A percentile compares a stretch with the other conserved stretches of the same genome.
Evolutionary conservation across 257 asterid species (phyloP).

Genomic region (Verbena officinalis): DNA sequence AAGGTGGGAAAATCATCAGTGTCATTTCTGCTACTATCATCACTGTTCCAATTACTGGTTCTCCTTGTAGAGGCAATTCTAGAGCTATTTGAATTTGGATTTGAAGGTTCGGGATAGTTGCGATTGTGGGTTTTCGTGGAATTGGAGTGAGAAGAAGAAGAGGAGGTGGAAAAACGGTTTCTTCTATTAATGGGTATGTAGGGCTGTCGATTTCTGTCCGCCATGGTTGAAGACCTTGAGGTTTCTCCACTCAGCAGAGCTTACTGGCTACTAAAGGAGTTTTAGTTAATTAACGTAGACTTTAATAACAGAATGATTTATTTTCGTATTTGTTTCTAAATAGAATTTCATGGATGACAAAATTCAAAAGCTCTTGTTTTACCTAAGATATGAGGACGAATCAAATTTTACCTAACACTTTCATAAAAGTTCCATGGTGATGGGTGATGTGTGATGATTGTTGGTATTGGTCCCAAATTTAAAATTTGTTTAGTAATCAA

Average conservation of each 20-base stretch:
- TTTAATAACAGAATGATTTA: no score
- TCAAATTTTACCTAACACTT: no score
- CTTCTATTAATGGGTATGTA: constrained; percentile 29
- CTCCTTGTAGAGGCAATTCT: constrained; percentile 23
- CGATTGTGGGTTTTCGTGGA: constrained; percentile 17
- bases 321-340: no score
- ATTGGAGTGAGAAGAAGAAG: constrained; percentile 29
- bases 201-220: constrained; percentile 37
- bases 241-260: neutral
- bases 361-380: no score
- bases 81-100: constrained; percentile 25
- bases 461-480: no score
- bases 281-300: no score
- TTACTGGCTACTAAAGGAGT: neutral
- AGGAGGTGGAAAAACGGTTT: constrained; percentile 25
- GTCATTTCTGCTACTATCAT: constrained; percentile 17
- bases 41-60: constrained; percentile 18
- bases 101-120: constrained; percentile 29
- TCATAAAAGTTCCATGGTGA: no score
- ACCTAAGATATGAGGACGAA: no score
- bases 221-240: constrained; percentile 36
- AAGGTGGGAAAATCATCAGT: constrained; percentile 40
- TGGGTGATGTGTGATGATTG: no score
- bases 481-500: no score
- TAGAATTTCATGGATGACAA: no score